These are phyloP conservation scores for Dactylellina leptospora DNA, from an alignment of 2,329 filamentous ascomycete species.

Conservation along the genomic window DNA sequence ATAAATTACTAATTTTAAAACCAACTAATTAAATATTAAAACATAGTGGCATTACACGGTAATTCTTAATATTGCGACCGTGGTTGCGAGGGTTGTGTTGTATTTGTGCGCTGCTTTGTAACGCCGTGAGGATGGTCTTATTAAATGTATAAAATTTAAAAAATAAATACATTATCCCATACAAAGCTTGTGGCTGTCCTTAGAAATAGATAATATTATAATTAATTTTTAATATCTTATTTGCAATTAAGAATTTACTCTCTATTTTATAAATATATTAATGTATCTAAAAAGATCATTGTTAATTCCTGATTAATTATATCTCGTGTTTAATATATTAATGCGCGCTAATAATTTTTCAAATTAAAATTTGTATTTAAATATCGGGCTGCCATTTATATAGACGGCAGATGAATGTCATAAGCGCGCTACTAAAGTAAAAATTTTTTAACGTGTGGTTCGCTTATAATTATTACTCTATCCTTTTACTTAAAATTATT, in stretches of 20 bases:
- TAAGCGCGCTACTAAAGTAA: conserved; percentile 7
- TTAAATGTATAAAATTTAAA: too few relatives aligned
- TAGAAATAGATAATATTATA: conserved; percentile 7
- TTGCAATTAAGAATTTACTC: conserved; percentile 5
- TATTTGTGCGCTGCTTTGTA: not conserved
- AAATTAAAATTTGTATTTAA: conserved; percentile 5
- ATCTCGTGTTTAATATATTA: conserved; percentile 6
- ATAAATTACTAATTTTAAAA: conserved; percentile 7
- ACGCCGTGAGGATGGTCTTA: not conserved
- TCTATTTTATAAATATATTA: conserved; percentile 12
- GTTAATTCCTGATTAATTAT: conserved; percentile 15
- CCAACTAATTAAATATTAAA: not conserved
- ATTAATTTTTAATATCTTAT: conserved; percentile 5
- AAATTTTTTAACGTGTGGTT: not conserved
- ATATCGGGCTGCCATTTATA: too few relatives aligned
- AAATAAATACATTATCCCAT: too few relatives aligned
- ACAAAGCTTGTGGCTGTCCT: not conserved
- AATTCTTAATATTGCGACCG: conserved; percentile 1
- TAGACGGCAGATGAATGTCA: not conserved
- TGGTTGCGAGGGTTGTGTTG: not conserved
- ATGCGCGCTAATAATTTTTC: conserved; percentile 11
- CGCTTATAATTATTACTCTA: not conserved
- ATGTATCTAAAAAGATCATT: conserved; percentile 10
- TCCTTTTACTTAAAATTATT: not conserved
- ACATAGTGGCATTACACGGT: conserved; percentile 1